phyloP scores from a whole-genome alignment of 176 grass and related monocot genomes.

The Phragmites australis region DNA sequence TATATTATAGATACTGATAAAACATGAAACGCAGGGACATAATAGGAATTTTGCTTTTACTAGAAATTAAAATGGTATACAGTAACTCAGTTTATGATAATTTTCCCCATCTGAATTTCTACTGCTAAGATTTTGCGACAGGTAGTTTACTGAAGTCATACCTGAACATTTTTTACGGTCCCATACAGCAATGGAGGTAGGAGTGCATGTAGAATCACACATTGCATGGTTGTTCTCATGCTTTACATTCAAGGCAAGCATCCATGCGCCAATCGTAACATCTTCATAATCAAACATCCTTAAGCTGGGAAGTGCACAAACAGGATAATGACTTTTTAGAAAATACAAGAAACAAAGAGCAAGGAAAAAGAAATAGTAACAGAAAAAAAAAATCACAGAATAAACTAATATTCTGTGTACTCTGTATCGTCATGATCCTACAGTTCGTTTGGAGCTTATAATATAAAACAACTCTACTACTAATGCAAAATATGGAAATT shows the following conservation, averaged over 20 bases:
- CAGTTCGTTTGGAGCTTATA: neutral
- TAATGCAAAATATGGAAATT: neutral
- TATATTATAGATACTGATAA: neutral
- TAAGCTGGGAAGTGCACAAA: constrained; percentile 56
- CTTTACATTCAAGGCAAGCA: constrained; percentile 96
- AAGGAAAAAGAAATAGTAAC: neutral
- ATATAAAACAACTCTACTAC: neutral
- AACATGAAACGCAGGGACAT: neutral
- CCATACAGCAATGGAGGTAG: constrained; percentile 90
- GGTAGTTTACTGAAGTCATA: constrained; percentile 8
- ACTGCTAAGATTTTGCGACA: neutral
- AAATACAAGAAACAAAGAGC: neutral
- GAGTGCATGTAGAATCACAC: constrained; percentile 64
- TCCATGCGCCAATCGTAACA: constrained; percentile 88
- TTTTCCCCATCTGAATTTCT: neutral
- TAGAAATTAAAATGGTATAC: neutral
- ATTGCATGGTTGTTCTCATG: constrained; percentile 82
- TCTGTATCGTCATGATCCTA: neutral
- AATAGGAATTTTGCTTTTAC: neutral
- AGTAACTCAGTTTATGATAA: neutral
- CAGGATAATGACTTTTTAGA: neutral
- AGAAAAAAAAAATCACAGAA: neutral
- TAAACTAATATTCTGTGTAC: neutral
- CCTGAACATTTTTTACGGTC: constrained; percentile 94
- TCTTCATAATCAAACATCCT: constrained; percentile 97